Base-by-base conservation (phyloP, 768 basidiomycete species). In the Hericium rajendrae region DNA sequence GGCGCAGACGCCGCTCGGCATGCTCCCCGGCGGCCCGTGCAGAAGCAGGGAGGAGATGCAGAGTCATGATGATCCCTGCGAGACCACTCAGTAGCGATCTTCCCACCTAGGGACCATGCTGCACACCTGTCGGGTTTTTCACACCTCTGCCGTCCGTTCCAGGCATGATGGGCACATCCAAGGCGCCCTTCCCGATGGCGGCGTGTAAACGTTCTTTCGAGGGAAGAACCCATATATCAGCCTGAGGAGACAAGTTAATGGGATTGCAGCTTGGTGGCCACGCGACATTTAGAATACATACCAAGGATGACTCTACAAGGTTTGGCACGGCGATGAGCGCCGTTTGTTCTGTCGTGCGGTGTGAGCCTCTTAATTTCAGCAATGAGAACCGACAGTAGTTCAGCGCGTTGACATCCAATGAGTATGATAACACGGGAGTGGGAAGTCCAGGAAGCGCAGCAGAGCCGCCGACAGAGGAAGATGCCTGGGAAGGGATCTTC, bases 301-400 rank as follows among this genome's bases (percentile, higher is more conserved):
- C 92, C 57, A 85, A 75, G 41, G 88, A 82, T 6, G 94, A 95
- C 65, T 98, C 92, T 9, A 93, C 78, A 22, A 97, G 75, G 65
- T 94, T 94, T 0, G 94, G 94, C 13, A 97, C 73, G 0, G 91
- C 91, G 26, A 97, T 67, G 48, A 93, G 71, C 1, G 81, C 85
- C 15, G 49, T 22, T 15, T 56, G 12, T 6, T 49, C 43, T 2
- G 49, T 15, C 12, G 37, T 48, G 24, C 48, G 54, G 26, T 58
- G 60, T 28, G 32, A 18, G 49, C 15, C 64, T 64, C 59, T 62
- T 64, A 49, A 60, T 61, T 37, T 69, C 39, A 88, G 67, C 2
- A 97, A 73, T 6, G 90, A 87, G 70, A 97, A 94, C 2, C 87
- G 83, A 70, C 95, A 98, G 68, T 88, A 97, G 66, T 95, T 97